Evolutionary conservation across 441 rosid species (phyloP).

Genomic region (Erodium trifolium): DNA sequence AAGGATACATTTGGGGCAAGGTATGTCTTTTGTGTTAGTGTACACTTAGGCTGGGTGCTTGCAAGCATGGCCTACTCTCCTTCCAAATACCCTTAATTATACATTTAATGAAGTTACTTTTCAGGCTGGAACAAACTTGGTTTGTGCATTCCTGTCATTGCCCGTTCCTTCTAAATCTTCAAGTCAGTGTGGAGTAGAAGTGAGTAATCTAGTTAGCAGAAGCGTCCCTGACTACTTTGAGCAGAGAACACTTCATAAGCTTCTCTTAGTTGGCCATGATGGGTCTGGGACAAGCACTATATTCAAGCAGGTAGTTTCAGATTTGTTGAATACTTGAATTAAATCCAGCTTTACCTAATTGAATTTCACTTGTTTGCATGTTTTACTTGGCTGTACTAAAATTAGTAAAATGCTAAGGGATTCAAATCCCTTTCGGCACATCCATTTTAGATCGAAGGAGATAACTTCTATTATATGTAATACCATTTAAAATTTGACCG

Average conservation of each 20-base stretch:
- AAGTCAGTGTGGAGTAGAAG: slow-evolving; percentile 42
- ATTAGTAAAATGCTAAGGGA: background rate
- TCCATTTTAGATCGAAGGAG: background rate
- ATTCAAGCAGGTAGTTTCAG: slow-evolving; percentile 59
- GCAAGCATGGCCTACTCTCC: slow-evolving; percentile 1
- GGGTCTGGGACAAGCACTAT: slow-evolving; percentile 80
- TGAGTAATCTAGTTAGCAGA: slow-evolving; percentile 37
- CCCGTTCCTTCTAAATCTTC: slow-evolving; percentile 57
- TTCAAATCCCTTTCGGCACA: background rate
- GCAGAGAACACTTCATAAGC: slow-evolving; percentile 53
- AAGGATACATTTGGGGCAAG: slow-evolving; percentile 99
- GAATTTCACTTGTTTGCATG: background rate
- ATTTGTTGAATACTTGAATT: background rate
- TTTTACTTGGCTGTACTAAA: background rate
- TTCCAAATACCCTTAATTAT: slow-evolving; percentile 9
- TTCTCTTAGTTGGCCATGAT: slow-evolving; percentile 56
- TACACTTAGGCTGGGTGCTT: background rate
- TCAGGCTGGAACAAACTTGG: slow-evolving; percentile 67
- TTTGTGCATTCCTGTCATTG: slow-evolving; percentile 60
- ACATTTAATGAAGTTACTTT: slow-evolving; percentile 24
- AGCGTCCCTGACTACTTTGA: slow-evolving; percentile 58
- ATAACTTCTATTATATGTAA: background rate
- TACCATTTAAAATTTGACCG: background rate
- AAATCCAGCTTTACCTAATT: background rate
- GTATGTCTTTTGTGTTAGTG: slow-evolving; percentile 24